Conservation (phyloP, 176 grass and related monocot genomes). For the sorghum (Sorghum bicolor) region Sorghum_bicolor_NCBIv3 NC_012879.2:4473501-4474000, state of each 20-base stretch:
- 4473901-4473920: too few species aligned
- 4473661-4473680: neutral
- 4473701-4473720: neutral
- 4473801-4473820: neutral
- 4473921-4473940: too few species aligned
- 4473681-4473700: neutral
- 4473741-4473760: neutral
- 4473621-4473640: neutral
- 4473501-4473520: neutral
- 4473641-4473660: neutral
- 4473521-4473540: neutral
- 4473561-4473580: neutral
- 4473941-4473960: too few species aligned
- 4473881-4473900: too few species aligned
- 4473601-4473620: neutral
- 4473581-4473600: neutral
- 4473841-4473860: neutral
- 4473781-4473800: neutral
- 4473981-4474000: too few species aligned
- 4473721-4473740: neutral
- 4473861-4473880: neutral
- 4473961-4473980: too few species aligned
- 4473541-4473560: neutral
- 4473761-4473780: neutral
- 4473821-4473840: neutral